Percentiles rank a stretch among this genome's conserved stretches.
These are phyloP conservation scores for Paxillus rubicundulus DNA, from an alignment of 768 basidiomycete species.

Conservation along the genomic window DNA sequence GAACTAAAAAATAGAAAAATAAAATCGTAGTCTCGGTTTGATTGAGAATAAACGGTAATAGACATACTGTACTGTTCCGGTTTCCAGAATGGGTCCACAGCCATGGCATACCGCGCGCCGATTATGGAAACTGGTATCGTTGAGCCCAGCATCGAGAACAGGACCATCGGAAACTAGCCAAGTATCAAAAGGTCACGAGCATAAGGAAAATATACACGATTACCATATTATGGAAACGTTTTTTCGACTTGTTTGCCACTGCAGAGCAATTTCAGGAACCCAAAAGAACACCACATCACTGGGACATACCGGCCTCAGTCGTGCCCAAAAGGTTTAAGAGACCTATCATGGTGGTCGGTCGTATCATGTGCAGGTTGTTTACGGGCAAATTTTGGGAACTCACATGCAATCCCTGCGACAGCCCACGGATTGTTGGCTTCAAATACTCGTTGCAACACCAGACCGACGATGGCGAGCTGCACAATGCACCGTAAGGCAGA, in stretches of 20 bases:
- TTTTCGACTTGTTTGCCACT: conserved; percentile 80
- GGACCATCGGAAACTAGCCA: conserved; percentile 56
- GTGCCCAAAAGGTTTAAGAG: conserved; percentile 76
- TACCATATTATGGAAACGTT: conserved; percentile 74
- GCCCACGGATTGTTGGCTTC: conserved; percentile 71
- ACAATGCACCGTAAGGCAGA: conserved; percentile 73
- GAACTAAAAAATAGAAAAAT: conserved; percentile 47
- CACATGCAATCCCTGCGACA: conserved; percentile 71
- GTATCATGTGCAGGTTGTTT: neutral
- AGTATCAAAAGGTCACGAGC: conserved; percentile 8
- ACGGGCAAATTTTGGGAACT: conserved; percentile 29
- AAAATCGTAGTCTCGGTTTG: neutral
- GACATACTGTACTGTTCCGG: conserved; percentile 75
- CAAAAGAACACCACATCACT: neutral
- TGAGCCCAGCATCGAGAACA: conserved; percentile 68
- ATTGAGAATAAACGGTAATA: neutral
- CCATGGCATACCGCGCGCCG: conserved; percentile 75
- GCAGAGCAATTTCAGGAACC: neutral
- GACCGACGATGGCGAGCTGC: conserved; percentile 73
- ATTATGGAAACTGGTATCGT: conserved; percentile 79
- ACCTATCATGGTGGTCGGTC: conserved; percentile 34
- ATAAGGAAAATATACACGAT: neutral
- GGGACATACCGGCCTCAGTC: conserved; percentile 62
- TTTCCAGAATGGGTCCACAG: conserved; percentile 74
- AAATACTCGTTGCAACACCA: conserved; percentile 71